Evolutionary conservation across 345 rosid species (phyloP), one percentile per base, ranked within the genome.

Genomic region (Gossypium anomalum): DNA sequence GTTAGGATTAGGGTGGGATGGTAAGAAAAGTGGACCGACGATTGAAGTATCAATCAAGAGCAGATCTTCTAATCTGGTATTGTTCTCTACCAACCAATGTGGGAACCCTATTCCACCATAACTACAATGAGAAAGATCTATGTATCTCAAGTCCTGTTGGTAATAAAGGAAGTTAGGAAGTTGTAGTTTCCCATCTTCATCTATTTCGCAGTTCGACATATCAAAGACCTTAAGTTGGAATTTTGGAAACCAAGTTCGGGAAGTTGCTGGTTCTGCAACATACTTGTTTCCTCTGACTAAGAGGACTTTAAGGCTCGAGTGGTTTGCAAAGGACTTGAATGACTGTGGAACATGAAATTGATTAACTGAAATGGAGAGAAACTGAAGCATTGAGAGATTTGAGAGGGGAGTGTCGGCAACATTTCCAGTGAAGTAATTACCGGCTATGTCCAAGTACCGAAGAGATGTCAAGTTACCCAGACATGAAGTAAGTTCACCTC

Each of bases 401-500:
- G 1, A 65, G 56, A 14, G 74, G 44, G 56, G 67, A 69, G 45
- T 75, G 19, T 34, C 13, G 9, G n/a, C 41, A 59, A 59, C 8
- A 5, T 13, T 59, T 25, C 64, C 64, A 1, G 38, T 59, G 41
- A 59, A 59, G 7, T 23, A 0, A 5, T 59, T 59, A 7, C 4
- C 0, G 27, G 41, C 25, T 7, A 59, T 59, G 7, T 59, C 64
- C 41, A 59, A 59, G 14, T 1, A 23, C 1, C 1, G 38, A 13
- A 59, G 64, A 59, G 15, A 59, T 25, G 41, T 59, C 64, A 59
- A 59, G 64, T 59, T 59, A 4, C 64, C 41, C 64, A 59, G 13
- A 25, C 64, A 59, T 25, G 64, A 1, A 12, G 77, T 72, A 27
- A 82, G 70, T 1, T 1, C 62, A 44, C 43, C 80, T 75, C 0